These are phyloP conservation scores for Balamuthia mandrillaris DNA, from an alignment of 208 protist species.

Conservation along the genomic window DNA sequence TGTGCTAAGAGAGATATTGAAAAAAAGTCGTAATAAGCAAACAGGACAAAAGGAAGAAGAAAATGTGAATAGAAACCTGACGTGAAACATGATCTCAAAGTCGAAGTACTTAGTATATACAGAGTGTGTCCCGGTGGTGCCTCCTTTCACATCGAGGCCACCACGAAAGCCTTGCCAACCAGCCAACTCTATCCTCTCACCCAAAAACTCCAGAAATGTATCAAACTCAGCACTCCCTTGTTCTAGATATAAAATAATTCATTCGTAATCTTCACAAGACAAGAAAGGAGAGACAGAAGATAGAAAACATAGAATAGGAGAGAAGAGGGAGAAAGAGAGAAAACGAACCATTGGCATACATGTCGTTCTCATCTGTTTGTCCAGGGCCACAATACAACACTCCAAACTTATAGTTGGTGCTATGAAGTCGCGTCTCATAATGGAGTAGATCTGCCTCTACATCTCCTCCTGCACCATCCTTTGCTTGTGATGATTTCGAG, in stretches of 20 bases:
- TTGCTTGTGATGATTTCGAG: background rate
- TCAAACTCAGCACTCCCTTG: background rate
- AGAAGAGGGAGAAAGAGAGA: too few relatives aligned
- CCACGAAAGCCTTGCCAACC: background rate
- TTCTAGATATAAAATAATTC: too few relatives aligned
- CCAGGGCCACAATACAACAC: slow-evolving; percentile 37
- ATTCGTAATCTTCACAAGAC: too few relatives aligned
- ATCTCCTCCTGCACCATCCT: background rate
- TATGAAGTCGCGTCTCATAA: background rate
- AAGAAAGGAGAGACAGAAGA: too few relatives aligned
- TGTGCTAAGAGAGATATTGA: background rate
- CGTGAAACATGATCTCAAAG: background rate
- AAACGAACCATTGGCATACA: slow-evolving; percentile 34
- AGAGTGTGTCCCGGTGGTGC: background rate
- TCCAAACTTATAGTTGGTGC: slow-evolving; percentile 46
- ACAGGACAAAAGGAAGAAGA: background rate
- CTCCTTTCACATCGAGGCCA: background rate
- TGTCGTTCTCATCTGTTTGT: slow-evolving; percentile 29
- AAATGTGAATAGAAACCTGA: background rate
- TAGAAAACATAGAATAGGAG: too few relatives aligned
- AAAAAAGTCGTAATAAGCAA: background rate
- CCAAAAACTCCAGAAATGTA: background rate
- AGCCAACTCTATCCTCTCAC: background rate
- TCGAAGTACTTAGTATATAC: background rate
- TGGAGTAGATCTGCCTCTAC: background rate